These are phyloP conservation scores for Hypoxylon sp. DNA, from an alignment of 2,329 filamentous ascomycete species.

Conservation along the genomic window DNA sequence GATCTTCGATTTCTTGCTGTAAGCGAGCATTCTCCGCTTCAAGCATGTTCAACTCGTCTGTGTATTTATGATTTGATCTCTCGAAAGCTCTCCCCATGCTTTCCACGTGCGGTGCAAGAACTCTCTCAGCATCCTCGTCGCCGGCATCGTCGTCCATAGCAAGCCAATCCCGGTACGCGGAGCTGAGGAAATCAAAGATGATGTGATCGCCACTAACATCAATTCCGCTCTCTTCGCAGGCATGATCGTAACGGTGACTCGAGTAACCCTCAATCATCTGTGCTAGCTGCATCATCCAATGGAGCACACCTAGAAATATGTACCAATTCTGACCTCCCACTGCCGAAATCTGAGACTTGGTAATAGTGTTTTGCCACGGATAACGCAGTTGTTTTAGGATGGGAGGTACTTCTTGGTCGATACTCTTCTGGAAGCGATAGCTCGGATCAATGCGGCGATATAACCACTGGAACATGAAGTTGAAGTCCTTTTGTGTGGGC, in stretches of 20 bases:
- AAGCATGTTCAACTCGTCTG: constrained; percentile 82
- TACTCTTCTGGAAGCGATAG: constrained; percentile 91
- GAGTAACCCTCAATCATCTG: constrained; percentile 91
- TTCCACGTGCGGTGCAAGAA: constrained; percentile 84
- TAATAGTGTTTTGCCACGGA: constrained; percentile 93
- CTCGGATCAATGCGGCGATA: constrained; percentile 95
- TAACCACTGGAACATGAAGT: constrained; percentile 96
- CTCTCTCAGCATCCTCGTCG: constrained; percentile 81
- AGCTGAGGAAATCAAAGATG: constrained; percentile 90
- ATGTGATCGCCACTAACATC: constrained; percentile 91
- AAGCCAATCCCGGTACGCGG: constrained; percentile 93
- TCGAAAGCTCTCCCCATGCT: constrained; percentile 91
- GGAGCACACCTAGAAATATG: constrained; percentile 89
- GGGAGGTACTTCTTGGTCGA: constrained; percentile 92
- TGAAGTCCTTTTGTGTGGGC: constrained; percentile 98
- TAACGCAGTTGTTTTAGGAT: constrained; percentile 94
- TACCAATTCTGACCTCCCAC: constrained; percentile 98
- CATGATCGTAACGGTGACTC: constrained; percentile 83
- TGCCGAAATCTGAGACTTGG: constrained; percentile 92
- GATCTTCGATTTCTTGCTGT: constrained; percentile 84
- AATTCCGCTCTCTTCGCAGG: constrained; percentile 85
- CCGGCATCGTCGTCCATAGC: constrained; percentile 88
- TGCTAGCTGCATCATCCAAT: constrained; percentile 99
- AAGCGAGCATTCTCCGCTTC: constrained; percentile 86
- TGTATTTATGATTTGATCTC: constrained; percentile 81